phyloP scores from a whole-genome alignment of 2,329 filamentous ascomycete species.

The Atkinsonella hypoxylon region DNA sequence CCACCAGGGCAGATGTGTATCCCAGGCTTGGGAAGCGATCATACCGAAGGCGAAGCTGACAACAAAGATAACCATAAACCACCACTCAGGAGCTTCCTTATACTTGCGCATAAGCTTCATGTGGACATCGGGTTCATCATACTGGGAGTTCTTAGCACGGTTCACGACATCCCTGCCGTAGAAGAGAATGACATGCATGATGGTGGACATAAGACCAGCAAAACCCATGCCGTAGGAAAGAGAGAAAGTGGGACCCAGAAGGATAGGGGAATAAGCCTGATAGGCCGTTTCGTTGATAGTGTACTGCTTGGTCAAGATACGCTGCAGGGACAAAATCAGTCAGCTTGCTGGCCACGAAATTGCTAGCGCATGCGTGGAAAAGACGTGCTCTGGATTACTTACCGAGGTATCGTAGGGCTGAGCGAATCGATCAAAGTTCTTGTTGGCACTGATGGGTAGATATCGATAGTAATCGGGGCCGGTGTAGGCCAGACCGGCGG shows the following conservation, averaged over 20 bases:
- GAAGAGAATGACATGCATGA: conserved; percentile 40
- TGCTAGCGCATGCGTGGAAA: background rate
- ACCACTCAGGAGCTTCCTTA: conserved; percentile 42
- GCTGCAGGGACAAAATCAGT: conserved; percentile 12
- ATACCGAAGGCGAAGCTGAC: conserved; percentile 38
- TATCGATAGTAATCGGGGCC: conserved; percentile 41
- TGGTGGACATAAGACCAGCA: conserved; percentile 39
- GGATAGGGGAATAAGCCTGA: conserved; percentile 41
- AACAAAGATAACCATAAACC: conserved; percentile 37
- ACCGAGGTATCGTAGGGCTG: conserved; percentile 37
- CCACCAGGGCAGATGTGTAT: conserved; percentile 33
- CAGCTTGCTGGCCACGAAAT: background rate
- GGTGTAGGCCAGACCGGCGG: conserved; percentile 39
- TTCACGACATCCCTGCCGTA: conserved; percentile 36
- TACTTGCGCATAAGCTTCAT: conserved; percentile 45
- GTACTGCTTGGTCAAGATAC: conserved; percentile 39
- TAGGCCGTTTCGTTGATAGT: conserved; percentile 45
- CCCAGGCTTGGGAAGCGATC: conserved; percentile 22
- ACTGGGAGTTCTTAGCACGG: conserved; percentile 18
- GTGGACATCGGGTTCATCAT: conserved; percentile 38
- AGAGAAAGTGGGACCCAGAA: conserved; percentile 42
- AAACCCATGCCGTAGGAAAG: conserved; percentile 46
- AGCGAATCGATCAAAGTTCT: conserved; percentile 49
- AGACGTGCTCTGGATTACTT: background rate
- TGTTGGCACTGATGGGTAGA: conserved; percentile 41